A percentile compares a stretch with the other conserved stretches of the same genome.
Conservation (phyloP, 352 stramenopile species). For the Saprolegnia parasitica region DNA sequence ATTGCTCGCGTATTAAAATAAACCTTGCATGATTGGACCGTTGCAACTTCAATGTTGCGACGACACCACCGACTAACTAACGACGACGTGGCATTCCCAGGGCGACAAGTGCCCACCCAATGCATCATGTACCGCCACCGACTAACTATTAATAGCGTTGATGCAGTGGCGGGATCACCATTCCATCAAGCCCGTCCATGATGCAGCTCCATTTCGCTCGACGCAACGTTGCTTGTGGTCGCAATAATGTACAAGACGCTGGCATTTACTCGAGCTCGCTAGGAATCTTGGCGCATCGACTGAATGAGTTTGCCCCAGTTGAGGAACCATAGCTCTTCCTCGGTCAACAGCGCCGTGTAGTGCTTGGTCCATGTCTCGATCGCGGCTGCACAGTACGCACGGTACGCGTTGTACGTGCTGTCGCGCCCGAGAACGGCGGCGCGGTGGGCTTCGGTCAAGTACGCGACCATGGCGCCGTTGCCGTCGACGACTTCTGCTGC, state of each 20-base stretch:
- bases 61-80: no score
- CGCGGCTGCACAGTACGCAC: slow-evolving; percentile 30
- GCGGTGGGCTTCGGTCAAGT: slow-evolving; percentile 60
- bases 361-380: background rate
- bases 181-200: no score
- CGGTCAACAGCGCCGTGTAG: slow-evolving; percentile 15
- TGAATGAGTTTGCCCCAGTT: slow-evolving; percentile 25
- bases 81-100: no score
- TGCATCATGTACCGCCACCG: no score
- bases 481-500: slow-evolving; percentile 26
- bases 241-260: background rate
- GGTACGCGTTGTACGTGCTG: slow-evolving; percentile 39
- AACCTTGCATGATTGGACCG: background rate
- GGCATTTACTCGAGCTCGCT: no score
- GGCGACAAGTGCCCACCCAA: no score
- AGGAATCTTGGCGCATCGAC: slow-evolving; percentile 18
- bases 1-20: background rate
- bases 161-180: no score
- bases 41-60: slow-evolving; percentile 3
- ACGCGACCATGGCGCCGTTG: slow-evolving; percentile 38
- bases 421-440: slow-evolving; percentile 47
- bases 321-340: slow-evolving; percentile 25
- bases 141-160: no score
- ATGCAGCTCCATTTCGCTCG: no score
- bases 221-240: background rate